Base-by-base conservation (phyloP, 495 filamentous ascomycete species). In the Elasticomyces elasticus region DNA sequence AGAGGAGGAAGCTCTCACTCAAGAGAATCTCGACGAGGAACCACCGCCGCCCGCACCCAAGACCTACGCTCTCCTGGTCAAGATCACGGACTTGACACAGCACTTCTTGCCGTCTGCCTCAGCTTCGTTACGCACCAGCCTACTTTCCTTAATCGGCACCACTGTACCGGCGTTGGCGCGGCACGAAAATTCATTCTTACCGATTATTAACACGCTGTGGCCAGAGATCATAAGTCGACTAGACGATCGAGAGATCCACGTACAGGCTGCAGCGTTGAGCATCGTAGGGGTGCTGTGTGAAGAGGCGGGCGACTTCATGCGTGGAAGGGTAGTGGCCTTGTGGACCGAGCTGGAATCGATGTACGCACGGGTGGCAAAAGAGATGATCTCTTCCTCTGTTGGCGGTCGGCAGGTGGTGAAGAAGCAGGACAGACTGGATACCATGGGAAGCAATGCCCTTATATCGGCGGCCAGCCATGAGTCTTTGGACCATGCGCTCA, bases 121-220 rank as follows among this genome's bases (percentile, higher is more conserved):
- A 1, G 82, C 87, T 0, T 75, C 80, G 27, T 78, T 98, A 25
- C 86, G 91, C 25, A 77, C 79, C 20, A 84, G 80, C 1, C 76
- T 96, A 0, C 79, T 95, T 42, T 74, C 31, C 13, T 82, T 96
- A 7, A 75, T 95, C 27, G 67, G 75, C 20, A 83, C 82, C 3
- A 79, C 85, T 9, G 73, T 82, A 11, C 79, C 82, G 0, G 74
- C 81, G 2, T 76, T 96, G 1, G 78, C 83, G 1, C 72, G 75
- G 0, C 81, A 92, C 61, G 84, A 94, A 64, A 79, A 86, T 45
- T 79, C 79, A 12, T 95, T 94, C 64, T 73, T 98, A 0, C 92
- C 92, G 0, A 73, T 96, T 2, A 81, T 96, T 43, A 88, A 95
- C 65, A 85, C 86, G 3, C 69, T 96, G 23, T 98, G 89, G 88